Evolutionary conservation across 2,329 filamentous ascomycete genomes (phyloP).

Genomic region (Meredithiella fracta): DNA sequence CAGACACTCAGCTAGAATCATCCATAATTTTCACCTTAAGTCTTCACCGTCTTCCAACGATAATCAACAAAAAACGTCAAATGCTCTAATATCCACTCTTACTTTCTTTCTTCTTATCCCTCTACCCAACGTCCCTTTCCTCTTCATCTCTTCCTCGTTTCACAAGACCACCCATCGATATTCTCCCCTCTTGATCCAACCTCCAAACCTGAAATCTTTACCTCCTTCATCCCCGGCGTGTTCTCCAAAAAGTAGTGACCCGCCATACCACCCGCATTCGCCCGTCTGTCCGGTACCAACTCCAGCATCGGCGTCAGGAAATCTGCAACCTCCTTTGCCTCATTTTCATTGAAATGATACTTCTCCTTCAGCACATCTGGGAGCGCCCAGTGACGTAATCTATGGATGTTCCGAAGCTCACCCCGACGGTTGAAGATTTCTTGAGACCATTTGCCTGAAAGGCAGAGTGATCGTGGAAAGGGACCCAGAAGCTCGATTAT

Average conservation of each 20-base stretch:
- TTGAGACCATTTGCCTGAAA: conserved; percentile 91
- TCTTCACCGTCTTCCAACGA: too few species aligned
- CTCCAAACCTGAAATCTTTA: conserved; percentile 54
- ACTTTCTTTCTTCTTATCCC: neutral
- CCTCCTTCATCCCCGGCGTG: conserved; percentile 72
- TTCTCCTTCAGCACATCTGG: conserved; percentile 89
- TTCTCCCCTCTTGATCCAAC: conserved; percentile 77
- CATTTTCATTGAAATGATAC: conserved; percentile 80
- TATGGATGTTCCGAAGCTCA: conserved; percentile 91
- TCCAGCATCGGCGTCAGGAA: conserved; percentile 88
- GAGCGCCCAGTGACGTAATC: conserved; percentile 87
- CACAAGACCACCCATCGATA: conserved; percentile 83
- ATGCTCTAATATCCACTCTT: neutral
- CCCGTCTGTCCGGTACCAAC: conserved; percentile 69
- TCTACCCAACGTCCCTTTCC: too few species aligned
- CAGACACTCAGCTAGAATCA: too few species aligned
- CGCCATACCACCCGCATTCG: conserved; percentile 92
- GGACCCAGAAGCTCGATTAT: conserved; percentile 92
- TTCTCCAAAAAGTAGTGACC: conserved; percentile 69
- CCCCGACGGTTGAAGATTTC: conserved; percentile 98
- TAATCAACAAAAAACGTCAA: neutral
- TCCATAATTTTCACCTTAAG: too few species aligned
- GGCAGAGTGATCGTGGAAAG: conserved; percentile 81
- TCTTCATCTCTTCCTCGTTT: conserved; percentile 72
- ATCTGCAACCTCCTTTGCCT: conserved; percentile 58